Percentiles rank a stretch among this genome's conserved stretches.
phyloP scores from a whole-genome alignment of 2,329 filamentous ascomycete species.

The Paecilomyces sp. region DNA sequence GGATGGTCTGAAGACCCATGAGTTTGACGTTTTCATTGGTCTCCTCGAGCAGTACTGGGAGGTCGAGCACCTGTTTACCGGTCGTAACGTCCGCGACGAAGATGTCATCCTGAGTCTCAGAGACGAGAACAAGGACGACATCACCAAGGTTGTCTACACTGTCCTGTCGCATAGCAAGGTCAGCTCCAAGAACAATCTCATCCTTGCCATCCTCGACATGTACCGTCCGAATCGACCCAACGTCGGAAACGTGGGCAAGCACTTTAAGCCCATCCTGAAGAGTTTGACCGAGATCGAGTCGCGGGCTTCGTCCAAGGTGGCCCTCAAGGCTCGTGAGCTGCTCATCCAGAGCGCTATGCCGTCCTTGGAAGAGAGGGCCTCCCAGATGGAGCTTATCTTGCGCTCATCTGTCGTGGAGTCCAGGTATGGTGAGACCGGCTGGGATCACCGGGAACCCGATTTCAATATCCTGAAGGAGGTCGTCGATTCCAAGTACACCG shows the following conservation, averaged over 20 bases:
- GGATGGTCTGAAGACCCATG: slow-evolving; percentile 85
- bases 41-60: slow-evolving; percentile 76
- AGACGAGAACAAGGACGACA: slow-evolving; percentile 93
- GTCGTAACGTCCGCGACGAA: slow-evolving; percentile 78
- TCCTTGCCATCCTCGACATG: slow-evolving; percentile 84
- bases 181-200: slow-evolving; percentile 85
- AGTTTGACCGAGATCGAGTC: slow-evolving; percentile 88
- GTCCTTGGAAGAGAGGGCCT: slow-evolving; percentile 86
- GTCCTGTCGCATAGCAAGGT: slow-evolving; percentile 93
- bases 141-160: slow-evolving; percentile 73
- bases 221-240: slow-evolving; percentile 93
- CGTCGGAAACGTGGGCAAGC: slow-evolving; percentile 78
- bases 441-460: slow-evolving; percentile 90
- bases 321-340: slow-evolving; percentile 92
- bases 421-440: slow-evolving; percentile 93
- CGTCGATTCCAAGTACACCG: slow-evolving; percentile 96
- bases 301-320: slow-evolving; percentile 83
- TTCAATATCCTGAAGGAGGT: slow-evolving; percentile 92
- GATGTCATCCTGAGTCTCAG: slow-evolving; percentile 88
- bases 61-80: slow-evolving; percentile 82
- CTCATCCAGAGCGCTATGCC: slow-evolving; percentile 96
- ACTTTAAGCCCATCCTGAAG: slow-evolving; percentile 74
- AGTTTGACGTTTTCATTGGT: slow-evolving; percentile 72
- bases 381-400: slow-evolving; percentile 98
- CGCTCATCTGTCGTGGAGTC: slow-evolving; percentile 93